Conservation (phyloP, 495 filamentous ascomycete species). For the Lindgomyces ingoldianus region DNA sequence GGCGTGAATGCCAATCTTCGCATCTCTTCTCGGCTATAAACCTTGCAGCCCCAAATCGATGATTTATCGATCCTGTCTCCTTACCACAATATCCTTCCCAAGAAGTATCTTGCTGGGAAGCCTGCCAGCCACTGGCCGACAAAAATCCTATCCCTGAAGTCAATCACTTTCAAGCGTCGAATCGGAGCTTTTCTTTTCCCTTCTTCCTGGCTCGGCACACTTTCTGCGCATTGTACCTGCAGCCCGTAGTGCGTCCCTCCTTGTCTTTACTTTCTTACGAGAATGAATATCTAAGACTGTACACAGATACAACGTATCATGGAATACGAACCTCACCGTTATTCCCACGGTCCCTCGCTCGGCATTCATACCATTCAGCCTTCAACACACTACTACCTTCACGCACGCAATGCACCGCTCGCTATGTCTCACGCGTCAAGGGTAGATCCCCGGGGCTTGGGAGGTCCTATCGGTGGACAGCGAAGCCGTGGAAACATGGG, state of each 20-base stretch:
- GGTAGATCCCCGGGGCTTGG: slow-evolving; percentile 18
- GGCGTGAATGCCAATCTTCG: too few species aligned
- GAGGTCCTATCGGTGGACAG: not conserved
- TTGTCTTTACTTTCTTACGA: not conserved
- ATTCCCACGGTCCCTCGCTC: not conserved
- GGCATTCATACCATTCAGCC: slow-evolving; percentile 5
- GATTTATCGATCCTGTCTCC: not conserved
- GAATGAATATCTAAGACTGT: slow-evolving; percentile 12
- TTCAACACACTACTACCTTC: slow-evolving; percentile 7
- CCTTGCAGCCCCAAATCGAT: slow-evolving; percentile 15
- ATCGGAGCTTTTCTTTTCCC: slow-evolving; percentile 12
- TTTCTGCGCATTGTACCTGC: slow-evolving; percentile 24
- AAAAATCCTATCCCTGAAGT: slow-evolving; percentile 16
- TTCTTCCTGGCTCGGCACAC: slow-evolving; percentile 16
- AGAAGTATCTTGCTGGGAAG: slow-evolving; percentile 1
- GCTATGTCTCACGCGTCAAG: slow-evolving; percentile 12
- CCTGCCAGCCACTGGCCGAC: not conserved
- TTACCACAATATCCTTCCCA: not conserved
- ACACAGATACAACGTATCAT: slow-evolving; percentile 15
- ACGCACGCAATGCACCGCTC: slow-evolving; percentile 28
- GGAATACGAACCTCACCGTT: slow-evolving; percentile 9
- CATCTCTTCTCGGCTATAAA: slow-evolving; percentile 13
- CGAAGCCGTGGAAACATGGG: not conserved
- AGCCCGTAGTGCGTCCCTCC: slow-evolving; percentile 6
- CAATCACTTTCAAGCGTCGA: slow-evolving; percentile 13